Evolutionary conservation across 352 stramenopile species (phyloP).

Genomic region (Pythium pyrilobum): DNA sequence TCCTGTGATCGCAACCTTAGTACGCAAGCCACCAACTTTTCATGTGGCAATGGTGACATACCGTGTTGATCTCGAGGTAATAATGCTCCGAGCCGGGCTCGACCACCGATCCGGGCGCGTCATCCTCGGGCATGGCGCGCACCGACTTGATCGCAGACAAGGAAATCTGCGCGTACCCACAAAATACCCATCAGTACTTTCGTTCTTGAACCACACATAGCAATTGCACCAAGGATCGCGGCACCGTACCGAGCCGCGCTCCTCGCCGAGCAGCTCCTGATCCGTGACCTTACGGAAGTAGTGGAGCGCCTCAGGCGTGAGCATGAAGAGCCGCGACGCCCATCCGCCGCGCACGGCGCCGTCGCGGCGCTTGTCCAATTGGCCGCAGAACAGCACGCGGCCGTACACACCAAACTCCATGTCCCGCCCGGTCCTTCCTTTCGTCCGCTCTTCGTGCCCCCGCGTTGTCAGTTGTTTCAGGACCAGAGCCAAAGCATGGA

Average conservation of each 20-base stretch:
- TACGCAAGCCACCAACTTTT: too few species aligned
- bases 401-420: slow-evolving; percentile 72
- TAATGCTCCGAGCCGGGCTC: slow-evolving; percentile 66
- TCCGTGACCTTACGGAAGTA: slow-evolving; percentile 79
- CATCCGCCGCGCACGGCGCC: slow-evolving; percentile 66
- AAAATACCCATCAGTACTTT: background rate
- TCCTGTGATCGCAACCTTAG: slow-evolving; percentile 26
- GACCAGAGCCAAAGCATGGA: background rate
- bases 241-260: slow-evolving; percentile 52
- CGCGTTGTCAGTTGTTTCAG: background rate
- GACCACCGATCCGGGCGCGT: slow-evolving; percentile 39
- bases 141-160: slow-evolving; percentile 60
- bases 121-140: slow-evolving; percentile 72
- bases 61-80: slow-evolving; percentile 78
- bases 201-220: background rate
- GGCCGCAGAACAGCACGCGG: slow-evolving; percentile 66
- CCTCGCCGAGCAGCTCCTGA: slow-evolving; percentile 70
- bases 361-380: slow-evolving; percentile 73
- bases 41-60: too few species aligned
- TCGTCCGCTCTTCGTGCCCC: background rate
- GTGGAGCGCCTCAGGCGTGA: slow-evolving; percentile 70
- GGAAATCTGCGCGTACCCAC: slow-evolving; percentile 31
- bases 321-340: slow-evolving; percentile 75
- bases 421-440: background rate
- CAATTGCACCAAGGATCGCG: too few species aligned